A percentile compares a stretch with the other conserved stretches of the same genome.
Evolutionary conservation across 352 stramenopile species (phyloP).

Genomic region (Phytophthora vignae): DNA sequence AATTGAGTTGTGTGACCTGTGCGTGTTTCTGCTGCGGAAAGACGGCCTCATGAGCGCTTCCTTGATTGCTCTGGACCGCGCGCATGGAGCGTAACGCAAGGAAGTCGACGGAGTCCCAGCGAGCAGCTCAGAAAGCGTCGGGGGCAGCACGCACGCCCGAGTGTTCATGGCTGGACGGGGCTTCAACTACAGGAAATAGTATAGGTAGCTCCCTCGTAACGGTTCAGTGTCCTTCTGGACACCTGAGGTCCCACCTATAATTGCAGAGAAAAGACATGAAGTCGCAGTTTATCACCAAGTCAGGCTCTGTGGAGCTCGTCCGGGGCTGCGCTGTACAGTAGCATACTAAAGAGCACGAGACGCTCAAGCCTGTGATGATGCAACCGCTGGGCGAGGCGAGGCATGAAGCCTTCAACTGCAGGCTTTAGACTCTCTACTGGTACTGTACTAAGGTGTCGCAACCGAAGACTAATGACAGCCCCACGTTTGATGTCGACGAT

Average conservation of each 20-base stretch:
- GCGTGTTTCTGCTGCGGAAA: conserved; percentile 22
- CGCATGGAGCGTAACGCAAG: neutral
- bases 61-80: neutral
- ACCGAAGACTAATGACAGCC: conserved; percentile 2
- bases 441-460: neutral
- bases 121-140: conserved; percentile 24
- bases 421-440: neutral
- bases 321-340: too few relatives aligned
- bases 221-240: conserved; percentile 20
- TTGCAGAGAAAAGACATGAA: neutral
- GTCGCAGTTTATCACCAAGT: neutral
- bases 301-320: neutral
- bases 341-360: neutral
- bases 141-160: conserved; percentile 15
- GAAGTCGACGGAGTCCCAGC: conserved; percentile 3
- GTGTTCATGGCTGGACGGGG: conserved; percentile 5
- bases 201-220: neutral
- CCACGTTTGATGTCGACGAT: neutral
- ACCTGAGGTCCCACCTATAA: conserved; percentile 11
- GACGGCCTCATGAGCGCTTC: neutral
- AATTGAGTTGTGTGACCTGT: conserved; percentile 27
- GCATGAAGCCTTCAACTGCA: neutral
- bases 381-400: neutral
- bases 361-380: neutral
- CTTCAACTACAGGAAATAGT: conserved; percentile 19